phyloP scores from a whole-genome alignment of 192 early-diverging fungal genomes.

The Funneliformis mosseae region DNA sequence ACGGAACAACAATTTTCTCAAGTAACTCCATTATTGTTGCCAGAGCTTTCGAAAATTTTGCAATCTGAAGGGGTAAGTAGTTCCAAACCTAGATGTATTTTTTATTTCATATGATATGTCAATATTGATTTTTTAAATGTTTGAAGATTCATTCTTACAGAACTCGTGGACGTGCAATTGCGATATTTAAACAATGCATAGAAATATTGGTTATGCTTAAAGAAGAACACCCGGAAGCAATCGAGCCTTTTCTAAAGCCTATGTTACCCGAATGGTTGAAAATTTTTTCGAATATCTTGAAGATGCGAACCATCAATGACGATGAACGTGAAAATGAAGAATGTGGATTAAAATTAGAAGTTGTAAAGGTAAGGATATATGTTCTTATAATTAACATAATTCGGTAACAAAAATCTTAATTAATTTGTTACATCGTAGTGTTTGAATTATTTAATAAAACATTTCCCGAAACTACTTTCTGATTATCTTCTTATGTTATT shows the following conservation, averaged over 20 bases:
- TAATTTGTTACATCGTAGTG: conserved; percentile 44
- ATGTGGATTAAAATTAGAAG: conserved; percentile 70
- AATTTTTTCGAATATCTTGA: conserved; percentile 65
- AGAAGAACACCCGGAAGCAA: conserved; percentile 70
- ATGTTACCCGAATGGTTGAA: conserved; percentile 81
- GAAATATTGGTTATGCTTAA: conserved; percentile 84
- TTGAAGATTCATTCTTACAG: conserved; percentile 58
- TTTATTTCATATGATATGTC: not conserved
- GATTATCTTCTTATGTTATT: conserved; percentile 55
- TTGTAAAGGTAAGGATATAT: conserved; percentile 58
- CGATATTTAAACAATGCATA: conserved; percentile 82
- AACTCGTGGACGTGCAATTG: conserved; percentile 74
- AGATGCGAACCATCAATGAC: conserved; percentile 49
- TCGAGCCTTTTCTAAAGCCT: conserved; percentile 68
- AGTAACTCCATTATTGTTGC: conserved; percentile 78
- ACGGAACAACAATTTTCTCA: conserved; percentile 85
- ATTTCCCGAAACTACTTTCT: conserved; percentile 65
- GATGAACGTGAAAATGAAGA: conserved; percentile 57
- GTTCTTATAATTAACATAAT: not conserved
- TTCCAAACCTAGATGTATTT: not conserved
- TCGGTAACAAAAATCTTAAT: not conserved
- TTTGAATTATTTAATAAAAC: conserved; percentile 58
- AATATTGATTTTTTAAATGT: not conserved
- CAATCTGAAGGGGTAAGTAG: conserved; percentile 51
- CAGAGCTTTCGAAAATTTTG: conserved; percentile 83